Conservation (phyloP, 768 basidiomycete genomes). For the Hypsizygus marmoreus region DNA sequence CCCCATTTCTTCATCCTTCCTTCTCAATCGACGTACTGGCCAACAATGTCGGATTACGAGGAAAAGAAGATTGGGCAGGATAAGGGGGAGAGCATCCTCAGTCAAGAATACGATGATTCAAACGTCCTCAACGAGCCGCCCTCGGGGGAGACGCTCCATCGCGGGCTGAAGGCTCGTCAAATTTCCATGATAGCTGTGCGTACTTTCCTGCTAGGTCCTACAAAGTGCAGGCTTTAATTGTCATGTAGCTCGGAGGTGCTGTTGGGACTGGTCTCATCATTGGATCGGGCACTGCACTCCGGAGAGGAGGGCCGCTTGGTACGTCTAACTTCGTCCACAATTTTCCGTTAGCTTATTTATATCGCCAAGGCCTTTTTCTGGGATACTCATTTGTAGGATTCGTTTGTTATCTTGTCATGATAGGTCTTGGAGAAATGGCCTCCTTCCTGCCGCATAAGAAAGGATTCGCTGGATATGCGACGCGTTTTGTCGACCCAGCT, state of each 20-base stretch:
- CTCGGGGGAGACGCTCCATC: slow-evolving; percentile 40
- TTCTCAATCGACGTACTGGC: slow-evolving; percentile 2
- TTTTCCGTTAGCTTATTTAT: slow-evolving; percentile 1
- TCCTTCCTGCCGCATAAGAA: slow-evolving; percentile 61
- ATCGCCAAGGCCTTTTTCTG: slow-evolving; percentile 24
- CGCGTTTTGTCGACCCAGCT: slow-evolving; percentile 68
- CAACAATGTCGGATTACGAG: slow-evolving; percentile 26
- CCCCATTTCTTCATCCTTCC: slow-evolving; percentile 3
- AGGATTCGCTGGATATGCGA: slow-evolving; percentile 60
- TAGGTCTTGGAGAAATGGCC: slow-evolving; percentile 53
- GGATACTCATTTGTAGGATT: slow-evolving; percentile 54
- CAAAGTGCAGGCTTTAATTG: background rate
- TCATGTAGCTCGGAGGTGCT: slow-evolving; percentile 47
- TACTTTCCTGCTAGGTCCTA: slow-evolving; percentile 1
- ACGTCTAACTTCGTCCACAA: slow-evolving; percentile 3
- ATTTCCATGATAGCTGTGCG: slow-evolving; percentile 58
- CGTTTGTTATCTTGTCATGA: slow-evolving; percentile 62
- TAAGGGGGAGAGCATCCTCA: slow-evolving; percentile 14
- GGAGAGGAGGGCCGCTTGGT: slow-evolving; percentile 57
- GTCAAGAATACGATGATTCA: slow-evolving; percentile 25
- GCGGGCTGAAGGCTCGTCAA: slow-evolving; percentile 52
- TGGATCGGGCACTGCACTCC: slow-evolving; percentile 59
- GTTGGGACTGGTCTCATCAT: slow-evolving; percentile 59
- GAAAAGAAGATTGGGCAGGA: slow-evolving; percentile 24
- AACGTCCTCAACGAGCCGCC: slow-evolving; percentile 37